Evolutionary conservation across 352 stramenopile genomes (phyloP).

Genomic region (Phytophthora pinifolia): DNA sequence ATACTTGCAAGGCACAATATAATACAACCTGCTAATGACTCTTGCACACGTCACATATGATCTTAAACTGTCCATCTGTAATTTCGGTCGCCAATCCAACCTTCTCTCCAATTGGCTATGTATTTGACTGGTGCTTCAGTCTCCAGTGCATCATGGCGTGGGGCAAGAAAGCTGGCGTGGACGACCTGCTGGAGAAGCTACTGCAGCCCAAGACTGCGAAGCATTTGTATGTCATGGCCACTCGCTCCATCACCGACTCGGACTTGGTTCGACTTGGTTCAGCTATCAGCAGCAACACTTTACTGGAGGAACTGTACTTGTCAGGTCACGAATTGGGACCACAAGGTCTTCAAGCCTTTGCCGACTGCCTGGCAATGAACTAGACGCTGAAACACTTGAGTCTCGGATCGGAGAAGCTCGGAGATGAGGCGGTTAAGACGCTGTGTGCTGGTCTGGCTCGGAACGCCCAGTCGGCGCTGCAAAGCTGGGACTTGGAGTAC

Average conservation of each 20-base stretch:
- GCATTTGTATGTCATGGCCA: slow-evolving; percentile 76
- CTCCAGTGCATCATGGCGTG: slow-evolving; percentile 52
- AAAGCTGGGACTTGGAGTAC: slow-evolving; percentile 73
- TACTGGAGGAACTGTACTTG: slow-evolving; percentile 76
- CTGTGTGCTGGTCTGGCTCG: slow-evolving; percentile 51
- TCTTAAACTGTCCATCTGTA: slow-evolving; percentile 10
- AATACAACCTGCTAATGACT: too few relatives aligned
- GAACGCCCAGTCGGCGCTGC: slow-evolving; percentile 55
- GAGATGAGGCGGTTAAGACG: slow-evolving; percentile 45
- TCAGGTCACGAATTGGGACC: slow-evolving; percentile 65
- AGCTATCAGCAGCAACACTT: slow-evolving; percentile 54
- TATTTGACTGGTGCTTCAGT: slow-evolving; percentile 26
- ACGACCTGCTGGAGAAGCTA: slow-evolving; percentile 74
- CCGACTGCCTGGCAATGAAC: slow-evolving; percentile 66
- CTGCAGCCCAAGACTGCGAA: slow-evolving; percentile 57
- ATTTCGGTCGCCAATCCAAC: neutral
- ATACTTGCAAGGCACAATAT: too few relatives aligned
- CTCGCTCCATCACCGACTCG: slow-evolving; percentile 55
- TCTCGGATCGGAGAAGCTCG: slow-evolving; percentile 58
- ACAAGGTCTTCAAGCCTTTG: slow-evolving; percentile 52
- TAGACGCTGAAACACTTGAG: slow-evolving; percentile 66
- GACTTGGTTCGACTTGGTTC: slow-evolving; percentile 54
- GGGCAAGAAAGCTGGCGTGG: slow-evolving; percentile 64
- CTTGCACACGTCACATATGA: slow-evolving; percentile 10
- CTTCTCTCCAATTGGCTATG: slow-evolving; percentile 1